Base-by-base conservation (phyloP, 1,284 basidiomycete species). In the Leccinum ponderosum region DNA sequence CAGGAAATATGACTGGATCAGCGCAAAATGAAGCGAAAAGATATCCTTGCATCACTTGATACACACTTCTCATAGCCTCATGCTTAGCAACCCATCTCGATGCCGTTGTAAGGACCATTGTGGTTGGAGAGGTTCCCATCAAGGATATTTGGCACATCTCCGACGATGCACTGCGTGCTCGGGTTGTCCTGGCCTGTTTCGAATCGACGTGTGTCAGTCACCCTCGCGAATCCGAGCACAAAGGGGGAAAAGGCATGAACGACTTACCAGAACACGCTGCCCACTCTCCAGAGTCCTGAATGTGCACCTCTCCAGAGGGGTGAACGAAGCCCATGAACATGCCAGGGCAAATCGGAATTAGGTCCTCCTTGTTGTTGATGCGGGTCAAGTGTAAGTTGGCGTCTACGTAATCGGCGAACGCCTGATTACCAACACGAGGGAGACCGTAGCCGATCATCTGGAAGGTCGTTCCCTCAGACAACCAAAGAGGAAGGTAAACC, bases 391-490 rank as follows among this genome's bases (percentile, higher is more conserved):
- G 56, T 15, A 77, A 55, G 52, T 82, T 70, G 6, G 72, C 72
- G 66, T 89, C 86, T 27, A 89, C 80, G 62, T 82, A 87, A 65
- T 85, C 62, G 1, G 86, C 86, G 61, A 86, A 87, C 0, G 76
- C 83, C 64, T 83, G 81, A 69, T 90, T 89, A 2, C 87, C 88
- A 44, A 89, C 87, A 55, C 88, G 79, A 22, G 89, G 89, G 73
- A 87, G 77, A 31, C 84, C 85, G 62, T 83, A 87, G 1, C 73
- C 71, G 29, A 85, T 68, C 6, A 73, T 73, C 55, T 66, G 62
- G 66, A 81, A 73, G 4, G 67, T 65, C 3, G 71, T 76, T 52
- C 68, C 68, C 0, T 66, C 39, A 6, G 81, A 76, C 2, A 82
- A 68, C 56, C 75, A 72, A 9, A 78, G 66, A 14, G 70, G 72